These are phyloP conservation scores for Salvia splendens DNA, from an alignment of 257 asterid species.

Conservation along the genomic window DNA sequence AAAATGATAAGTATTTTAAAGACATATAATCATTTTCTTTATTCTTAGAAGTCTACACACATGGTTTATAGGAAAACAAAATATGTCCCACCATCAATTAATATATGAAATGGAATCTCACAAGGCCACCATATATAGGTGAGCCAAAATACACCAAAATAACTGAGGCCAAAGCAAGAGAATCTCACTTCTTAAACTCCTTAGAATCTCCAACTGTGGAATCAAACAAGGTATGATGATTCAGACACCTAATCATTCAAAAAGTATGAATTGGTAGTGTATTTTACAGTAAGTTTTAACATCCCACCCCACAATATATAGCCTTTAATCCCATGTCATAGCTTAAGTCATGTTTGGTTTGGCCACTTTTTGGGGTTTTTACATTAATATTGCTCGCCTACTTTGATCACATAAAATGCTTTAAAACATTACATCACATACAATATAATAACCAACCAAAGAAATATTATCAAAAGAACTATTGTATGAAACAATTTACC, in stretches of 20 bases:
- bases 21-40: too few relatives aligned
- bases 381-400: conserved; percentile 31
- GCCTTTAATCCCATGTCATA: conserved; percentile 41
- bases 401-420: conserved; percentile 21
- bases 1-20: too few relatives aligned
- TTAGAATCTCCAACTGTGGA: conserved; percentile 47
- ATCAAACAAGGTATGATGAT: conserved; percentile 28
- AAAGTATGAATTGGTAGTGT: conserved; percentile 29
- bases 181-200: conserved; percentile 42
- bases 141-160: conserved; percentile 3
- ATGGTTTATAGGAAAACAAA: background rate
- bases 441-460: background rate
- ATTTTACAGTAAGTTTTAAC: background rate
- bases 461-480: background rate
- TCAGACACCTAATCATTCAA: conserved; percentile 38
- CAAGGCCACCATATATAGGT: conserved; percentile 30
- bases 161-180: conserved; percentile 36
- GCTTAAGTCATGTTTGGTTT: conserved; percentile 41
- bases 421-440: background rate
- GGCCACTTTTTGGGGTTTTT: conserved; percentile 30
- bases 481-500: background rate
- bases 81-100: background rate
- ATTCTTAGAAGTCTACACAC: too few relatives aligned
- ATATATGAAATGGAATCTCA: conserved; percentile 39
- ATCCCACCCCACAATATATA: background rate